Evolutionary conservation across 768 basidiomycete genomes (phyloP), one percentile per base, ranked within the genome.

Genomic region (Kwoniella pini): DNA sequence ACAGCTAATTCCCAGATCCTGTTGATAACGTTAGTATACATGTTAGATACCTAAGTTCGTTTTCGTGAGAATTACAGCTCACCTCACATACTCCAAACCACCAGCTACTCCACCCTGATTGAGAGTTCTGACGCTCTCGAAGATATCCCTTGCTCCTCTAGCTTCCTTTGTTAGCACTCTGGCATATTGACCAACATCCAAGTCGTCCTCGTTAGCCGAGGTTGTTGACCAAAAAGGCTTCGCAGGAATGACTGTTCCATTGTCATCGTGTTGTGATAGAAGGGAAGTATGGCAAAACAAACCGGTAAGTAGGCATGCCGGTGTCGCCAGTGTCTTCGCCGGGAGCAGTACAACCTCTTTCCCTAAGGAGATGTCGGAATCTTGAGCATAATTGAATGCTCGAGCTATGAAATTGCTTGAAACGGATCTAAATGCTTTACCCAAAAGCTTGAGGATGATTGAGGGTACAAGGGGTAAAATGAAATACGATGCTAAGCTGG

Each of bases 1-100:
- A 67, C 67, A 3, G 65, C 70, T 7, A 71, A 51, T 42, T 74
- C 67, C 72, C 72, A 74, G 6, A 74, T 63, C 54, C 72, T 74
- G 45, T 2, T n/a, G n/a, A n/a, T n/a, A n/a, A n/a, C n/a, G n/a
- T n/a, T n/a, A n/a, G n/a, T n/a, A n/a, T n/a, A n/a, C n/a, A n/a
- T n/a, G n/a, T n/a, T n/a, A n/a, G n/a, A n/a, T n/a, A n/a, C n/a
- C n/a, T 7, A 36, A 36, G 33, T 15, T 10, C 38, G 43, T 24
- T 54, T 44, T 10, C 10, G 31, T 30, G 6, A 44, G 24, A 59
- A 4, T 43, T n/a, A 48, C 15, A 12, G 63, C 70, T 64, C 44
- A 72, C 72, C 58, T 65, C 27, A 71, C 59, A 60, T 71, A 68
- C 27, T 74, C 63, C 43, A 71, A 24, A 21, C 65, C 63, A 24